Conservation (phyloP, 1,284 basidiomycete species). For the Neonothopanus nambi region DNA sequence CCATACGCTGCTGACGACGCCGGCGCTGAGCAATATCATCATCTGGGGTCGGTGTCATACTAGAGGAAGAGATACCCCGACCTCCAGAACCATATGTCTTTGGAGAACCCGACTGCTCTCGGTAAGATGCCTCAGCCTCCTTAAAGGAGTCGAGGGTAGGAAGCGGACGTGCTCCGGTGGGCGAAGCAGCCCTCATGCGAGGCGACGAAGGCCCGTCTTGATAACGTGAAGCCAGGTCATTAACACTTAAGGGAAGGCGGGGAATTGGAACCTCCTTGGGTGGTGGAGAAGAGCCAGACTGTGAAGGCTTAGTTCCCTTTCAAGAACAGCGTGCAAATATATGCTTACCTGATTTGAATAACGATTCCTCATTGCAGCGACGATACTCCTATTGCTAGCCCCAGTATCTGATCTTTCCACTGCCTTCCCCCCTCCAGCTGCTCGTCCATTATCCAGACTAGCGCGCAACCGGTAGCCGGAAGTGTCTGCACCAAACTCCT, state of each 20-base stretch:
- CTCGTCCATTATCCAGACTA: constrained; percentile 29
- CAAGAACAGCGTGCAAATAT: constrained; percentile 4
- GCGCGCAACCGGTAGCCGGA: constrained; percentile 4
- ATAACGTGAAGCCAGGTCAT: constrained; percentile 65
- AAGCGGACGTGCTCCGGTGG: constrained; percentile 18
- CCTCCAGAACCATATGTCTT: background rate
- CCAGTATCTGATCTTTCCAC: constrained; percentile 50
- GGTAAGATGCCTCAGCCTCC: constrained; percentile 7
- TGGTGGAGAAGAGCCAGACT: constrained; percentile 56
- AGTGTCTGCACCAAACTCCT: too few species aligned
- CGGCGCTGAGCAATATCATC: constrained; percentile 37
- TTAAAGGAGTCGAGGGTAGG: constrained; percentile 17
- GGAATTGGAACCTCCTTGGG: constrained; percentile 53
- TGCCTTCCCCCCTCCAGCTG: constrained; percentile 14
- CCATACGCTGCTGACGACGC: constrained; percentile 46
- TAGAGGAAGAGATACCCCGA: constrained; percentile 1
- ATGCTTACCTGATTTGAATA: constrained; percentile 59
- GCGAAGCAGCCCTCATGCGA: constrained; percentile 31
- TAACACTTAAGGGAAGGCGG: constrained; percentile 62
- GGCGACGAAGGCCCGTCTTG: constrained; percentile 44
- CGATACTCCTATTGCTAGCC: constrained; percentile 55
- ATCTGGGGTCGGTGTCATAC: constrained; percentile 9
- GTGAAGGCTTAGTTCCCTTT: background rate
- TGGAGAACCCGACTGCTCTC: constrained; percentile 7
- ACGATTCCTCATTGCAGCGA: constrained; percentile 66